Conservation (phyloP, 2,329 filamentous ascomycete species). For the Stagonosporopsis tanaceti region DNA sequence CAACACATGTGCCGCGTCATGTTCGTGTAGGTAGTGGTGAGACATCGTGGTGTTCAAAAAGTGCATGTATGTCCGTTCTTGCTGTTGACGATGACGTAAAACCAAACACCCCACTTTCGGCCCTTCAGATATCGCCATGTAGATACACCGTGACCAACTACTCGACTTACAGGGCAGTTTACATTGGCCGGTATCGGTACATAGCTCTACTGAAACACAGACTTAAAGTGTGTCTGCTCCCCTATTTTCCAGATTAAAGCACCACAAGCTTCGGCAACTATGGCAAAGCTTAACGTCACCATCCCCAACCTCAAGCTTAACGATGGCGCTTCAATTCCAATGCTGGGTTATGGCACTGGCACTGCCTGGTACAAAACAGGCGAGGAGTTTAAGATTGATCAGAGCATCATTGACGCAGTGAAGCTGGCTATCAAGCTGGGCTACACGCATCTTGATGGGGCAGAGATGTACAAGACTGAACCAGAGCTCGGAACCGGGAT, state of each 20-base stretch:
- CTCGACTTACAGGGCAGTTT: neutral
- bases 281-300: conserved; percentile 54
- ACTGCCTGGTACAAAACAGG: conserved; percentile 69
- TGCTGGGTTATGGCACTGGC: conserved; percentile 76
- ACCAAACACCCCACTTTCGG: conserved; percentile 16
- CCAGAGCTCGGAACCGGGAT: conserved; percentile 59
- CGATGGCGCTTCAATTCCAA: conserved; percentile 75
- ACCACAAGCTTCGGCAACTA: conserved; percentile 19
- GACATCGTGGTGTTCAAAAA: neutral
- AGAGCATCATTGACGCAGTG: conserved; percentile 62
- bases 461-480: conserved; percentile 67
- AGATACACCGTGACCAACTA: neutral
- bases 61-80: neutral
- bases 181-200: conserved; percentile 4
- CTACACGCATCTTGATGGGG: conserved; percentile 77
- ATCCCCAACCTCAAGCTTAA: conserved; percentile 74
- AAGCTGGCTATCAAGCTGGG: conserved; percentile 73
- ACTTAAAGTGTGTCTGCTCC: neutral
- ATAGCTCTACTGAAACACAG: neutral
- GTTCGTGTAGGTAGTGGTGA: neutral
- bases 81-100: conserved; percentile 17
- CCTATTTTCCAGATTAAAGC: neutral
- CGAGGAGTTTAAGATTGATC: conserved; percentile 62
- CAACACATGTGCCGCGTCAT: neutral
- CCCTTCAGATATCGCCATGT: conserved; percentile 3